Conservation (phyloP, 495 filamentous ascomycete species). For the Penicillium atrosanguineum region DNA sequence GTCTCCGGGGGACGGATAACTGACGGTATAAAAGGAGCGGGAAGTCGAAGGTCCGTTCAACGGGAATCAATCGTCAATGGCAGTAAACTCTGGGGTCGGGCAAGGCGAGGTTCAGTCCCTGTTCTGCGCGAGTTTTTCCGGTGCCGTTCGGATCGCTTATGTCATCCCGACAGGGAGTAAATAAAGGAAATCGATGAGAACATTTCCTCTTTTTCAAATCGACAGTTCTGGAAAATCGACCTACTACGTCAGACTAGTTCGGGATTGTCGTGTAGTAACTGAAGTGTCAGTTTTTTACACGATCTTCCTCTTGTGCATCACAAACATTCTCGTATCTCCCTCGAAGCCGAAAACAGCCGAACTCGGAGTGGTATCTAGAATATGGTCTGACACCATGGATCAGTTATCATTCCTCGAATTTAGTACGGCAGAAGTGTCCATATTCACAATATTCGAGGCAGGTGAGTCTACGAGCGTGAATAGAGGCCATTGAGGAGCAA, state of each 20-base stretch:
- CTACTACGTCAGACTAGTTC: neutral
- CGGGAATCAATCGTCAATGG: conserved; percentile 44
- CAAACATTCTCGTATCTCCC: neutral
- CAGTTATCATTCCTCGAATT: too few species aligned
- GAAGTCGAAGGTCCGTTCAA: conserved; percentile 34
- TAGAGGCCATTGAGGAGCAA: neutral
- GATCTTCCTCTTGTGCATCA: neutral
- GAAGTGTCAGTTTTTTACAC: too few species aligned
- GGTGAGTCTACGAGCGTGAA: neutral
- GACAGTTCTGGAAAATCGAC: neutral
- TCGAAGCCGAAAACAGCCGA: neutral
- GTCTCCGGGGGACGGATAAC: conserved; percentile 24
- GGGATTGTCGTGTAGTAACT: too few species aligned
- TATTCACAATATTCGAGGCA: too few species aligned
- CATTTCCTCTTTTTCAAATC: neutral
- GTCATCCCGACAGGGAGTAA: conserved; percentile 37
- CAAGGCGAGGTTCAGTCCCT: conserved; percentile 43
- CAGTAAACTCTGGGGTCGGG: conserved; percentile 35
- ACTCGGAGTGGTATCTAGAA: neutral
- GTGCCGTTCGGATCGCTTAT: conserved; percentile 45
- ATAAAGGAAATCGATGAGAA: conserved; percentile 15
- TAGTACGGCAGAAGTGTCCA: neutral
- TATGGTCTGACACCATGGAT: neutral
- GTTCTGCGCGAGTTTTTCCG: conserved; percentile 54
- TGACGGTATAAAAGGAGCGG: conserved; percentile 22